Base-by-base conservation (phyloP, 352 stramenopile genomes). In the Phytophthora sp. region DNA sequence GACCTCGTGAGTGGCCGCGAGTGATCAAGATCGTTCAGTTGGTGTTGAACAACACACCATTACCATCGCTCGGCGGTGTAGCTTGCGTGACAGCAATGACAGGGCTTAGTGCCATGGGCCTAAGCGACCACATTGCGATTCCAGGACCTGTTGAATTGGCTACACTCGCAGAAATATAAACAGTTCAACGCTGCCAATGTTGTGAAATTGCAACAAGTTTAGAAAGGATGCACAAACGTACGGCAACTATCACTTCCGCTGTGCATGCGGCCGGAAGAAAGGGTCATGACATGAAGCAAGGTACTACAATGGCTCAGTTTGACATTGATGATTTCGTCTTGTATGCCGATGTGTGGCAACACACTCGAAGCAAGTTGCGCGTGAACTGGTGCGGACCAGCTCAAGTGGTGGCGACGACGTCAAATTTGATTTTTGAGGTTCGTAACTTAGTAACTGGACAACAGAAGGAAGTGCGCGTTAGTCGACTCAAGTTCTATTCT, bases 21-120 rank as follows among this genome's bases (percentile, higher is more conserved):
- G 13, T 74, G 13, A 26, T 70, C 15, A 41, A 67, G 4, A 31
- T 78, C 2, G 53, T 74, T 0, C 24, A 76, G 26, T 12, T 13
- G 11, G 10, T 34, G 10, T 12, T 34, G 30, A 34, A 34, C 30
- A 34, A 34, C 30, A 34, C 30, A 9, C 30, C 30, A 34, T 34
- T 12, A 12, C 30, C 3, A 34, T 5, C 30, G 1, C 30, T 34
- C 1, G 30, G 30, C 13, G 30, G 4, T 15, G 30, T 34, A 34
- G 30, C 30, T 12, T 12, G 9, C 3, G 13, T 34, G 9, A 34
- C 3, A 5, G 30, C 30, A 12, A 34, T 34, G 30, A 34, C 0
- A 12, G 30, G 30, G 2, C 13, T 34, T 15, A 34, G 13, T 15
- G 30, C 2, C 9, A 34, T 34, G 30, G 30, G 30, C 10, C 0